Conservation (phyloP, 2,329 filamentous ascomycete genomes). For the Ophiostoma quercus region DNA sequence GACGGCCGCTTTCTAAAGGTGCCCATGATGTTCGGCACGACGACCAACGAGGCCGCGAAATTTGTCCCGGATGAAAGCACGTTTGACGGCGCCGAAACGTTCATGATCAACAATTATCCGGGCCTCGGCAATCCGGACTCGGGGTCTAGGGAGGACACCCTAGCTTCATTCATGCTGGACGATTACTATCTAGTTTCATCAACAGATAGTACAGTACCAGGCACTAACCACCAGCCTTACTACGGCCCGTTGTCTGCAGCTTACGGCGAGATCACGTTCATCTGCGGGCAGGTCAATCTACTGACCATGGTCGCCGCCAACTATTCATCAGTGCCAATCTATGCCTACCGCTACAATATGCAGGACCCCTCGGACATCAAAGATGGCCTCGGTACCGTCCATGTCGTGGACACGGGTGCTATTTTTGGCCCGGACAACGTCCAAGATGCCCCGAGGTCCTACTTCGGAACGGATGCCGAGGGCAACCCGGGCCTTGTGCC, state of each 20-base stretch:
- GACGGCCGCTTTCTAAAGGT: conserved; percentile 41
- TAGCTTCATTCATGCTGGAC: neutral
- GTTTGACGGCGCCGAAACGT: neutral
- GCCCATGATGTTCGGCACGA: conserved; percentile 42
- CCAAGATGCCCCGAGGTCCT: neutral
- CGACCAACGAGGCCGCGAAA: neutral
- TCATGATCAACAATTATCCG: conserved; percentile 1
- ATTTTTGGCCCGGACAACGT: neutral
- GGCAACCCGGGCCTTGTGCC: neutral
- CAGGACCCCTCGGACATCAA: neutral
- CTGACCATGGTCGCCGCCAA: neutral
- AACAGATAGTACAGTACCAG: neutral
- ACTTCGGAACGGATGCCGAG: neutral
- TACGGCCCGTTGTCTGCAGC: neutral
- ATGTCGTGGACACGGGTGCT: neutral
- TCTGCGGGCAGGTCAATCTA: neutral
- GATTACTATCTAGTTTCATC: neutral
- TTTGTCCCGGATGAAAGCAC: neutral
- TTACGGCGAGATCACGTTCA: neutral
- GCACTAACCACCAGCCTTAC: neutral
- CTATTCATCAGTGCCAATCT: neutral
- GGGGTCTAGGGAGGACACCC: neutral
- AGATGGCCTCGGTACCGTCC: neutral
- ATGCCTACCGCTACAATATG: conserved; percentile 3
- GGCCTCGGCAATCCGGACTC: neutral